Conservation (phyloP, 768 basidiomycete genomes). For the Kwoniella newhampshirensis region DNA sequence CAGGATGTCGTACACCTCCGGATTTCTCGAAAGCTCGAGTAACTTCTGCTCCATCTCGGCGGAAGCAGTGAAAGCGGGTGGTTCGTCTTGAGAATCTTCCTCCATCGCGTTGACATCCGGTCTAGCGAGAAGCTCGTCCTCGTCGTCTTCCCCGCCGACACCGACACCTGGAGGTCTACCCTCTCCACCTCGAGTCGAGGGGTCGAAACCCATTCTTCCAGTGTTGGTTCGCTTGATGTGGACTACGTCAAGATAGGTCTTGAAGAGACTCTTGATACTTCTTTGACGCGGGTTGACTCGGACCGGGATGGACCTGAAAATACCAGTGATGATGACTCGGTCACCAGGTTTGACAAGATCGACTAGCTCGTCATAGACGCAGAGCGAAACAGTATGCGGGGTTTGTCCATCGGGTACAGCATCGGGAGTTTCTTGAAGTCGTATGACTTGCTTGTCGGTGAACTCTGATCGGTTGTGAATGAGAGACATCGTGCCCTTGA, state of each 20-base stretch:
- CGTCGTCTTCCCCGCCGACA: conserved; percentile 65
- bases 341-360: conserved; percentile 97
- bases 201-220: conserved; percentile 69
- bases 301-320: conserved; percentile 94
- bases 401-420: conserved; percentile 98
- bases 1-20: conserved; percentile 83
- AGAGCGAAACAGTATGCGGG: conserved; percentile 92
- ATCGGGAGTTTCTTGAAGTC: conserved; percentile 96
- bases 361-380: conserved; percentile 97
- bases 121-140: conserved; percentile 59
- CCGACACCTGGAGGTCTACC: conserved; percentile 70
- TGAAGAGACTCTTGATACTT: conserved; percentile 91
- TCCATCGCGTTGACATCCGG: conserved; percentile 35
- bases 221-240: conserved; percentile 76
- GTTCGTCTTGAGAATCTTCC: conserved; percentile 54
- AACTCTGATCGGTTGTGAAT: conserved; percentile 97
- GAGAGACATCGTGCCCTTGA: conserved; percentile 85
- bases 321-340: conserved; percentile 82
- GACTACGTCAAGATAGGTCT: conserved; percentile 94
- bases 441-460: conserved; percentile 90
- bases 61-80: conserved; percentile 45
- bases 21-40: conserved; percentile 66
- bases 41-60: conserved; percentile 80
- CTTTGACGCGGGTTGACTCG: conserved; percentile 88
- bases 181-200: conserved; percentile 62